Conservation (phyloP, 768 basidiomycete genomes). For the Calocybe indica region DNA sequence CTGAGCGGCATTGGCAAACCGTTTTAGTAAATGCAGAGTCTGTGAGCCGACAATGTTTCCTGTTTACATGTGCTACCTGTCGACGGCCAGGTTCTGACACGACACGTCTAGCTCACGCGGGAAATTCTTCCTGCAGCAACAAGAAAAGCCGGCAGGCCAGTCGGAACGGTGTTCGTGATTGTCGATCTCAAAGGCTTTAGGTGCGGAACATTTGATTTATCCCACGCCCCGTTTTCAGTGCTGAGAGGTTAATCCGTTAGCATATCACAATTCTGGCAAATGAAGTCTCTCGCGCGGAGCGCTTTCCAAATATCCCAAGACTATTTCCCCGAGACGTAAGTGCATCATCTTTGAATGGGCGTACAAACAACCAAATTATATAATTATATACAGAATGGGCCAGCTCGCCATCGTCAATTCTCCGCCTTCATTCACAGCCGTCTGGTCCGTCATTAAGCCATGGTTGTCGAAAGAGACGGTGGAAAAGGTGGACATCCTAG, state of each 20-base stretch:
- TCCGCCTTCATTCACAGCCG: conserved; percentile 64
- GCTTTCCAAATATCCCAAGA: conserved; percentile 76
- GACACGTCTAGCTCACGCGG: conserved; percentile 35
- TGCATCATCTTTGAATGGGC: background rate
- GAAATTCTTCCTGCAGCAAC: conserved; percentile 65
- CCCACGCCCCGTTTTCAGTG: background rate
- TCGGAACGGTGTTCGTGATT: conserved; percentile 55
- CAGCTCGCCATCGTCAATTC: conserved; percentile 69
- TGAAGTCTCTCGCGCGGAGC: conserved; percentile 54
- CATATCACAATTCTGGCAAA: conserved; percentile 69
- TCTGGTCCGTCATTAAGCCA: conserved; percentile 63
- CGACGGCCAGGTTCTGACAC: background rate
- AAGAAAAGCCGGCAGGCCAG: conserved; percentile 42
- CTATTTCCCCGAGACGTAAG: conserved; percentile 73
- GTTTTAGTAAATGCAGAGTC: conserved; percentile 63
- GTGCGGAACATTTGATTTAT: conserved; percentile 26
- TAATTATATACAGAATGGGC: conserved; percentile 49
- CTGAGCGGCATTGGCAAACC: conserved; percentile 57
- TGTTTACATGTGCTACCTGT: background rate
- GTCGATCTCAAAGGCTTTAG: conserved; percentile 70
- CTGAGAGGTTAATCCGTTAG: conserved; percentile 23
- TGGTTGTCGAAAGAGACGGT: conserved; percentile 73
- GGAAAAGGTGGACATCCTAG: conserved; percentile 62
- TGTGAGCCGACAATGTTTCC: conserved; percentile 14
- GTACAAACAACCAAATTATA: background rate